Evolutionary conservation across 1,139 yeast genomes (phyloP).

Genomic region (Geotrichum klebahnii): DNA sequence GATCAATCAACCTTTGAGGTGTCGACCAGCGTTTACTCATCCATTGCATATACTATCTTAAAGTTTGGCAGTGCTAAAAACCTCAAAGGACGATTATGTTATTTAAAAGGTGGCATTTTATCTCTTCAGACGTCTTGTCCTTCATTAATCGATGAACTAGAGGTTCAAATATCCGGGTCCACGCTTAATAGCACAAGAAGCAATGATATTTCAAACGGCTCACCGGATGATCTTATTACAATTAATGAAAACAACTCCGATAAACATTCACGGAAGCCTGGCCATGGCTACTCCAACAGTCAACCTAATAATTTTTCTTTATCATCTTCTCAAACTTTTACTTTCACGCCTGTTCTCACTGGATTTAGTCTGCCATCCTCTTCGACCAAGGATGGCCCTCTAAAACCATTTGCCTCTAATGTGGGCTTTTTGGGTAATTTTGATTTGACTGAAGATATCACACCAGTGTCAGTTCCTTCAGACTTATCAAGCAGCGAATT

Average conservation of each 20-base stretch:
- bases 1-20: slow-evolving; percentile 43
- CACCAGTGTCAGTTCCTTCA: slow-evolving; percentile 27
- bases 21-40: slow-evolving; percentile 38
- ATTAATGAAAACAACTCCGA: background rate
- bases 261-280: slow-evolving; percentile 8
- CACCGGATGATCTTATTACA: background rate
- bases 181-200: no score
- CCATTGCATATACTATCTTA: slow-evolving; percentile 41
- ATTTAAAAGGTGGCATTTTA: slow-evolving; percentile 38
- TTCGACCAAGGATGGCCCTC: slow-evolving; percentile 29
- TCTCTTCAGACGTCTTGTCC: slow-evolving; percentile 36
- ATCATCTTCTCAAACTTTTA: slow-evolving; percentile 12
- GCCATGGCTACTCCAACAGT: slow-evolving; percentile 22
- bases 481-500: slow-evolving; percentile 19
- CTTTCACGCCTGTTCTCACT: slow-evolving; percentile 31
- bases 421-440: slow-evolving; percentile 27
- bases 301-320: slow-evolving; percentile 10
- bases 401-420: slow-evolving; percentile 30
- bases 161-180: background rate
- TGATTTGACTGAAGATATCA: slow-evolving; percentile 26
- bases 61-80: slow-evolving; percentile 46
- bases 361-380: slow-evolving; percentile 32
- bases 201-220: no score
- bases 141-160: slow-evolving; percentile 26
- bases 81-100: slow-evolving; percentile 29